Evolutionary conservation across 2,329 filamentous ascomycete species (phyloP), one percentile per base, ranked within the genome.

Genomic region (Penicillium palitans): DNA sequence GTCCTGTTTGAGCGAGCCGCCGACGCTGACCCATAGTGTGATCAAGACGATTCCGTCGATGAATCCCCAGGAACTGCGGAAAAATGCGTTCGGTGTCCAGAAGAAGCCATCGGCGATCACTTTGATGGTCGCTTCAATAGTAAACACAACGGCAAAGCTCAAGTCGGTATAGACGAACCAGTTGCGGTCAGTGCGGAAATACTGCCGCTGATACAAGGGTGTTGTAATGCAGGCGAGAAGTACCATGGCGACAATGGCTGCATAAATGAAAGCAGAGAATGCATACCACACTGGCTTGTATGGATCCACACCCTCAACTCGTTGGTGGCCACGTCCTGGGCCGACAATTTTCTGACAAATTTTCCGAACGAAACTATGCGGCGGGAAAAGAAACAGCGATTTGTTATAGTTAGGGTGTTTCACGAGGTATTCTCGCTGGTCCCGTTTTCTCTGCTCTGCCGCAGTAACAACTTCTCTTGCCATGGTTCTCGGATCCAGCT

Each of bases 161-260:
- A 96, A 82, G 73, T 99, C 95, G 13, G 90, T 90, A 85, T 91
- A 98, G 6, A 96, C 90, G 71, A 97, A 98, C 95, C 96, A 99
- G 70, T 93, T 95, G 58, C 81, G 86, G 70, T 86, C 86, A 6
- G 74, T 79, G 53, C 84, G 74, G 67, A 93, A 93, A 70, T 97
- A 96, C 66, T 92, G 83, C 72, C 90, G 91, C 72, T 99, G 95
- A 72, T 96, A 99, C 17, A 99, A 80, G 0, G 95, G 95, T 1
- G 95, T 99, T 1, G 93, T 96, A 51, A 98, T 83, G 70, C 93
- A 99, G 31, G 95, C 95, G 52, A 99, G 83, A 45, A 97, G 77
- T n/a, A 99, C 95, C 96, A 99, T 99, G 51, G 91, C 90, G 42
- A 98, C 90, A 62, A 99, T 97, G 15, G 91, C 90, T 25, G 89